Conservation (phyloP, 192 early-diverging fungal species). For the Gigaspora rosea region DNA sequence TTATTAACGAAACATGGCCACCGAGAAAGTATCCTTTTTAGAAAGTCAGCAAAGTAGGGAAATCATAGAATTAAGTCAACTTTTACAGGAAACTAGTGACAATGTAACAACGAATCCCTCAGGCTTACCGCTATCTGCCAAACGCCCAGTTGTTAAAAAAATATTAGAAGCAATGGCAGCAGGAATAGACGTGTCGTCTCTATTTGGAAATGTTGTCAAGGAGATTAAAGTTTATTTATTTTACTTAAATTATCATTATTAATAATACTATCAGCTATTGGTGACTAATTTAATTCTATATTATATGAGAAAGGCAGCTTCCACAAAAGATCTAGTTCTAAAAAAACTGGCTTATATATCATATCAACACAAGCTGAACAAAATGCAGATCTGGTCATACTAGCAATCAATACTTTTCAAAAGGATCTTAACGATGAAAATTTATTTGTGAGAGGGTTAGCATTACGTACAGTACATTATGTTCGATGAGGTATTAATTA, state of each 20-base stretch:
- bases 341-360: slow-evolving; percentile 41
- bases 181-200: slow-evolving; percentile 44
- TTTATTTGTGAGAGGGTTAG: slow-evolving; percentile 41
- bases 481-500: slow-evolving; percentile 39
- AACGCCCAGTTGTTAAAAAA: slow-evolving; percentile 21
- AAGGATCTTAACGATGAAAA: slow-evolving; percentile 43
- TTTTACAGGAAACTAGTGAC: slow-evolving; percentile 14
- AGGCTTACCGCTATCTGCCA: background rate
- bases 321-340: slow-evolving; percentile 41
- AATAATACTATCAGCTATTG: background rate
- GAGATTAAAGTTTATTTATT: too few species aligned
- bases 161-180: slow-evolving; percentile 43
- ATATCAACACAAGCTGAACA: slow-evolving; percentile 35
- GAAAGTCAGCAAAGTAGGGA: slow-evolving; percentile 4
- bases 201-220: slow-evolving; percentile 43
- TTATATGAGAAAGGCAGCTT: slow-evolving; percentile 34
- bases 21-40: slow-evolving; percentile 8
- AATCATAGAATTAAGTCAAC: background rate
- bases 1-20: background rate
- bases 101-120: slow-evolving; percentile 6
- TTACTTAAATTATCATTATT: background rate
- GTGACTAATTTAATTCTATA: background rate
- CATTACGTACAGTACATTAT: slow-evolving; percentile 42
- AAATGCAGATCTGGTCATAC: slow-evolving; percentile 41
- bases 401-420: slow-evolving; percentile 44